These are phyloP conservation scores for Ganoderma sp. DNA, from an alignment of 1,284 basidiomycete species.

Conservation along the genomic window DNA sequence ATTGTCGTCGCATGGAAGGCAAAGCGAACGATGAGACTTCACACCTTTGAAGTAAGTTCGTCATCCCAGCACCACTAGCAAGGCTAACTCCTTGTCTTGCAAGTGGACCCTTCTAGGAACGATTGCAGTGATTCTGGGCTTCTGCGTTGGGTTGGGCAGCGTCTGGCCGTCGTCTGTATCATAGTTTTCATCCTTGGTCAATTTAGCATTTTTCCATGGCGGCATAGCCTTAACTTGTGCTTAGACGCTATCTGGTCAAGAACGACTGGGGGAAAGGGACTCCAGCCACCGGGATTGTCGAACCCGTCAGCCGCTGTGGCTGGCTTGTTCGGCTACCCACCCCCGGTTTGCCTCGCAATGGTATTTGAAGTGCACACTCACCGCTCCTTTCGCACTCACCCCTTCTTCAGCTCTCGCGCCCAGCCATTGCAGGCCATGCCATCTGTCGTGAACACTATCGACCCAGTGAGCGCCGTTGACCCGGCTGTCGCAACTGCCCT, in stretches of 20 bases:
- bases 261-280: not conserved
- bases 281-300: not conserved
- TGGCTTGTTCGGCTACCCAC: not conserved
- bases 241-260: not conserved
- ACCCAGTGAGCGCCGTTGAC: conserved; percentile 17
- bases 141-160: not conserved
- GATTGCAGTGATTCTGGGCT: not conserved
- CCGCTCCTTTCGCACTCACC: not conserved
- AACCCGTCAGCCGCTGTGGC: conserved; percentile 1
- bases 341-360: not conserved
- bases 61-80: not conserved
- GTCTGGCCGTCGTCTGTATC: not conserved
- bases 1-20: conserved; percentile 19
- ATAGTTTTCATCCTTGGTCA: not conserved
- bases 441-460: conserved; percentile 10
- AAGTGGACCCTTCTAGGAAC: not conserved
- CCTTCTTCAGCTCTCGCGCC: not conserved
- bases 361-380: not conserved
- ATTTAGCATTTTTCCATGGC: not conserved
- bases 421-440: not conserved
- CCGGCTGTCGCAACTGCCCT: conserved; percentile 13
- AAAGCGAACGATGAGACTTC: not conserved
- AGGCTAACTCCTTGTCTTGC: not conserved
- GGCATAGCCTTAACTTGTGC: not conserved
- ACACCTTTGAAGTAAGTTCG: not conserved